Conservation (phyloP, 768 basidiomycete genomes). For the Termitomyces eurrhizus region DNA sequence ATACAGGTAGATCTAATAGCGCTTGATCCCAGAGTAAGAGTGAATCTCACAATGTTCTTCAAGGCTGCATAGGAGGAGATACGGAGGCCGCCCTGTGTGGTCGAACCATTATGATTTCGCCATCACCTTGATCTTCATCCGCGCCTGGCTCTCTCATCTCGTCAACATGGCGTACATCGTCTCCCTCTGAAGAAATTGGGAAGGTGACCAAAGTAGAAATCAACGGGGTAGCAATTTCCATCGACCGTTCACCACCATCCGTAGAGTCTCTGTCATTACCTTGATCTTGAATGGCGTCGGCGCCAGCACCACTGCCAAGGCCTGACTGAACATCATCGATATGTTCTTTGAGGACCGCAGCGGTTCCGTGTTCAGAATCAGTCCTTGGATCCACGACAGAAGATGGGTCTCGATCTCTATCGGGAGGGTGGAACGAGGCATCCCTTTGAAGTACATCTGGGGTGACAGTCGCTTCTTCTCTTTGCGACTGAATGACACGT, state of each 20-base stretch:
- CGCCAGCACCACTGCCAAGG: neutral
- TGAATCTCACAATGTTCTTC: neutral
- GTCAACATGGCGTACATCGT: neutral
- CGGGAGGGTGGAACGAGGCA: neutral
- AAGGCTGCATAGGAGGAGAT: neutral
- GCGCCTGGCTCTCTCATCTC: neutral
- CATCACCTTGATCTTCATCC: neutral
- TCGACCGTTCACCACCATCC: conserved; percentile 17
- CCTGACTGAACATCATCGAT: neutral
- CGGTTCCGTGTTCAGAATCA: neutral
- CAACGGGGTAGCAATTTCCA: conserved; percentile 17
- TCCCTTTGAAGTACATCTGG: neutral
- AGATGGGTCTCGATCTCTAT: neutral
- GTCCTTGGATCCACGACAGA: neutral
- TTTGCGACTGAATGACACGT: conserved; percentile 10
- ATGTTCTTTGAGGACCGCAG: neutral
- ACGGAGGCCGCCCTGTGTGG: neutral
- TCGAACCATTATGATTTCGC: conserved; percentile 9
- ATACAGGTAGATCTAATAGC: neutral
- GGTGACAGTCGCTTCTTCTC: neutral
- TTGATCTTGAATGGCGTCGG: neutral
- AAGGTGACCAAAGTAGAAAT: conserved; percentile 5
- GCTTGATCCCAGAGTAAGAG: neutral
- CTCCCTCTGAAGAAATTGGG: neutral
- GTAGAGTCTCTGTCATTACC: neutral